Percentiles rank a stretch among this genome's conserved stretches.
Conservation (phyloP, 306 rosid species). For the Arachis hypogaea region DNA sequence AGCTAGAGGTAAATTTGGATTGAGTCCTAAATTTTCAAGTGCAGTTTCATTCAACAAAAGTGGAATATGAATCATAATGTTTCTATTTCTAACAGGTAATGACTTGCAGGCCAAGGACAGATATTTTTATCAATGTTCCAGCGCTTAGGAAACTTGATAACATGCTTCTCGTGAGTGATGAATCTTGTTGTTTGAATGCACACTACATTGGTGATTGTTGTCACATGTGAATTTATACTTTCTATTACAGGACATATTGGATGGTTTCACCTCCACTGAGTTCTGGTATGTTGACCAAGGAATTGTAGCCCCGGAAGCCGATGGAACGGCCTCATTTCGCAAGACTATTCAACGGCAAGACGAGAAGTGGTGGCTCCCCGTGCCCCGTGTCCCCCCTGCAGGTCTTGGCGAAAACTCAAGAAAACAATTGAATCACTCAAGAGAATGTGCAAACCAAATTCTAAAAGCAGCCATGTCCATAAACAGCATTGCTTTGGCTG, state of each 20-base stretch:
- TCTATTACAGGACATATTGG: conserved; percentile 70
- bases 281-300: conserved; percentile 99
- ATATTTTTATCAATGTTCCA: conserved; percentile 90
- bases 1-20: conserved; percentile 68
- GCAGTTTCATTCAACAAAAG: not conserved
- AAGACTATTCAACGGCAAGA: conserved; percentile 80
- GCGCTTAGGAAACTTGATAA: conserved; percentile 92
- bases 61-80: conserved; percentile 6
- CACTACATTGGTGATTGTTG: not conserved
- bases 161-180: conserved; percentile 84
- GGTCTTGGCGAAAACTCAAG: conserved; percentile 80
- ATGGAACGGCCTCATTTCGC: conserved; percentile 83
- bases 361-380: conserved; percentile 99
- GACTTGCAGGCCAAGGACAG: conserved; percentile 94
- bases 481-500: conserved; percentile 72
- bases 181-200: conserved; percentile 1
- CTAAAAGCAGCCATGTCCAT: conserved; percentile 90
- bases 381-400: conserved; percentile 79
- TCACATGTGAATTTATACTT: not conserved
- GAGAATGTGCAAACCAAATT: conserved; percentile 82
- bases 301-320: conserved; percentile 66
- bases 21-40: conserved; percentile 4
- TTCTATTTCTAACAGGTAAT: conserved; percentile 80
- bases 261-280: conserved; percentile 63
- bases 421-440: conserved; percentile 75